phyloP scores from a whole-genome alignment of 2,329 filamentous ascomycete species.

The Fusarium tjaetaba region DNA sequence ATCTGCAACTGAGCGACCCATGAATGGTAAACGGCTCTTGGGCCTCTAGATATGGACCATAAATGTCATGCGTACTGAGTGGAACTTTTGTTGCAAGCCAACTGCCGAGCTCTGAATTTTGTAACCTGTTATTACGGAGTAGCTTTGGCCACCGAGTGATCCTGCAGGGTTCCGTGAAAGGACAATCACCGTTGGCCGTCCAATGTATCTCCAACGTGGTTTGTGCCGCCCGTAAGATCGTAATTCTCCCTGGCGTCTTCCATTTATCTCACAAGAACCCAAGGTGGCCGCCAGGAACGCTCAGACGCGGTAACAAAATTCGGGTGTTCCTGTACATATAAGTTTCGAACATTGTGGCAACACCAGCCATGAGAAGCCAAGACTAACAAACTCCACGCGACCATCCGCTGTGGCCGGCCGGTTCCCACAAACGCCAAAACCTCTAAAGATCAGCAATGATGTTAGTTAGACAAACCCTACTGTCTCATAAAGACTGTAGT shows the following conservation, averaged over 20 bases:
- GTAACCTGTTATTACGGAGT: accelerated
- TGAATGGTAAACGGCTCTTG: too few species aligned
- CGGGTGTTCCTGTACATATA: too few species aligned
- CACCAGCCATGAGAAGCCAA: too few species aligned
- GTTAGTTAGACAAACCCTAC: background rate
- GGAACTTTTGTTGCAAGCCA: background rate
- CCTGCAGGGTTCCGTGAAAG: background rate
- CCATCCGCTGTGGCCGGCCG: background rate
- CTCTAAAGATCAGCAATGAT: background rate
- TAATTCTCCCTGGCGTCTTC: background rate
- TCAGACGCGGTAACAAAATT: background rate
- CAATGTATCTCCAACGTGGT: background rate
- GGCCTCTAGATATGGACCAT: background rate
- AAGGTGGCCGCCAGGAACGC: background rate
- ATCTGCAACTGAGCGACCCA: background rate
- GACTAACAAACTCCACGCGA: background rate
- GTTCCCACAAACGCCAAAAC: background rate
- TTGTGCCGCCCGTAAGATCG: too few species aligned
- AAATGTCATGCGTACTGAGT: too few species aligned
- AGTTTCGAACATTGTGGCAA: background rate
- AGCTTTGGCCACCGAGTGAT: background rate
- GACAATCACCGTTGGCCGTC: accelerated
- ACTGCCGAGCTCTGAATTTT: background rate
- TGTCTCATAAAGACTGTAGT: background rate
- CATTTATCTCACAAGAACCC: background rate